These are phyloP conservation scores for Metarhizium robertsii DNA, from an alignment of 2,329 filamentous ascomycete species.

Conservation along the genomic window DNA sequence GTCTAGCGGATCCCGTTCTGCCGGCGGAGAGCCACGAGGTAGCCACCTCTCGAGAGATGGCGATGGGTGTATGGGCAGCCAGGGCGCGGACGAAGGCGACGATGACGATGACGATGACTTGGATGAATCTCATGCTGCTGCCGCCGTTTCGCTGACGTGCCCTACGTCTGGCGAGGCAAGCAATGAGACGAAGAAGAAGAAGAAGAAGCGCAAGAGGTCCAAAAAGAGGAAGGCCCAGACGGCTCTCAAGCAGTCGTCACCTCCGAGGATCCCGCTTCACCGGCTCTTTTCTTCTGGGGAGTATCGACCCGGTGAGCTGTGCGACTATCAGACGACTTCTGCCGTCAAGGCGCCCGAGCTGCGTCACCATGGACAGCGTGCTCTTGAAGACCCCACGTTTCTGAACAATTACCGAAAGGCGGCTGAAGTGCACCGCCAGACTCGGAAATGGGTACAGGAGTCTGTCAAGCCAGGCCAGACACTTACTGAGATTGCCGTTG, in stretches of 20 bases:
- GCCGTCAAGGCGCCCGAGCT: background rate
- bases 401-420: conserved; percentile 68
- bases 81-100: conserved; percentile 15
- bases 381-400: conserved; percentile 41
- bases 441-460: conserved; percentile 69
- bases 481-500: conserved; percentile 68
- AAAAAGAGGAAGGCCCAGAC: conserved; percentile 1
- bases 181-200: too few relatives aligned
- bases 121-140: conserved; percentile 4
- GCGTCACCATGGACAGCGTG: conserved; percentile 9
- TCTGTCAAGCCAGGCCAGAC: conserved; percentile 70
- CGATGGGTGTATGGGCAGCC: too few relatives aligned
- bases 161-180: too few relatives aligned
- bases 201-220: background rate
- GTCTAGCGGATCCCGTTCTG: too few relatives aligned
- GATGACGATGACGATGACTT: conserved; percentile 16
- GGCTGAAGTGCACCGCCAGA: conserved; percentile 73
- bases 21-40: too few relatives aligned
- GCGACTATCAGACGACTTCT: too few relatives aligned
- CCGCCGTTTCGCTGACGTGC: too few relatives aligned
- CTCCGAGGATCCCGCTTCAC: conserved; percentile 22
- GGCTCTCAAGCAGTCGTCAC: conserved; percentile 18
- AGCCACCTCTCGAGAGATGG: too few relatives aligned
- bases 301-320: conserved; percentile 15
- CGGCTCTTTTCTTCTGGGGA: conserved; percentile 19